phyloP scores from a whole-genome alignment of 2,329 filamentous ascomycete genomes.

The Aureobasidium subglaciale region DNA sequence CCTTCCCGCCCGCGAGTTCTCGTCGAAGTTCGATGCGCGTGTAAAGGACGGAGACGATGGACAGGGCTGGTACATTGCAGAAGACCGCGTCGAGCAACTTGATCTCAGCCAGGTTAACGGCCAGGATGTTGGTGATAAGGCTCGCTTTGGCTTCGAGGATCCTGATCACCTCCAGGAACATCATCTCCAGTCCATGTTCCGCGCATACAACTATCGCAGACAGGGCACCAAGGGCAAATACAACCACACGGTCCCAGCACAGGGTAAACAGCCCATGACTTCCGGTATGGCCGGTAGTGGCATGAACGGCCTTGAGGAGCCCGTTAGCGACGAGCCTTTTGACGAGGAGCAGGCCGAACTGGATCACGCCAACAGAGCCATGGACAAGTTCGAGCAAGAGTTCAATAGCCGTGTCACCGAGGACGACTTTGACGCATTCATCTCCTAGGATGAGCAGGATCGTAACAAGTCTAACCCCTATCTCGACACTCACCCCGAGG shows the following conservation, averaged over 20 bases:
- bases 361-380: background rate
- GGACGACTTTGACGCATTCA: background rate
- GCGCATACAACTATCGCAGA: background rate
- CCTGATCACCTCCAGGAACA: slow-evolving; percentile 37
- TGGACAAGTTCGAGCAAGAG: background rate
- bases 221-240: no score
- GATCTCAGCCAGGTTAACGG: slow-evolving; percentile 50
- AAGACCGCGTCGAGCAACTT: slow-evolving; percentile 49
- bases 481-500: background rate
- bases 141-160: slow-evolving; percentile 43
- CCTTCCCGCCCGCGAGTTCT: slow-evolving; percentile 41
- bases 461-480: background rate
- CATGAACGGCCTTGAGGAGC: no score
- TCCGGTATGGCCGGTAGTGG: no score
- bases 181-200: slow-evolving; percentile 19
- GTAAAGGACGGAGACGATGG: slow-evolving; percentile 20
- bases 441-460: background rate
- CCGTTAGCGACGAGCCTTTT: no score
- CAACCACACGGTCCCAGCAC: no score
- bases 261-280: no score
- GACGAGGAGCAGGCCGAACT: background rate
- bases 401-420: background rate
- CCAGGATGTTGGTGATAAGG: slow-evolving; percentile 36
- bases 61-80: slow-evolving; percentile 51
- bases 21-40: slow-evolving; percentile 41